Evolutionary conservation across 192 early-diverging fungal species (phyloP), one percentile per base, ranked within the genome.

Genomic region (Entrophospora sp.): DNA sequence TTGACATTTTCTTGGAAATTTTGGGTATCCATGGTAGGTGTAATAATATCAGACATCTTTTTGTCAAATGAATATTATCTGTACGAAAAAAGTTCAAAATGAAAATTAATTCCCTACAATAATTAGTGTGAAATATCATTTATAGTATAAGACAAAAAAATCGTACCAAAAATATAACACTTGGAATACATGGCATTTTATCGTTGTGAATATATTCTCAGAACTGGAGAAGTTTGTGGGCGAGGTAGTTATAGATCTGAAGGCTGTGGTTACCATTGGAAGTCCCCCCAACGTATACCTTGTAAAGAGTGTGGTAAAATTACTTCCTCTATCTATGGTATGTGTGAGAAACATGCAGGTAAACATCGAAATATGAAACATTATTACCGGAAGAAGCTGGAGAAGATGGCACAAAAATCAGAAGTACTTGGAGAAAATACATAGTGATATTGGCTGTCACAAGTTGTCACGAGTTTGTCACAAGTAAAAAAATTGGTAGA

Each of bases 301-400:
- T 61, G 60, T 61, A 61, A 61, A 36, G 27, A 61, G 60, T 61
- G 60, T 30, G 42, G 28, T 61, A 61, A 61, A 30, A 44, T 61
- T 61, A 61, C 22, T 25, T 61, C 59, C 40, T 61, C 60, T 45
- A 44, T 16, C 0, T 61, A 61, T 44, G 13, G 27, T 30, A 61
- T 61, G 30, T 57, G 31, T 18, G 31, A 57, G 31, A 57, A 57
- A 30, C 55, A 58, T 58, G 32, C 32, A 35, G 5, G 13, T 36
- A 58, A 58, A 35, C 24, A 58, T 12, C 30, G 35, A 34, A 58
- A 58, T 58, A 58, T 58, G 35, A 58, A 58, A 58, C 30, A 35
- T 34, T 58, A 58, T 34, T 58, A 58, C 30, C 30, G 24, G 35
- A 34, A 58, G 18, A 58, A 57, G 16, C 13, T 35, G 31, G 20